Conservation (phyloP, 116 monocot genomes). For the Dioscorea cayenensis region DNA sequence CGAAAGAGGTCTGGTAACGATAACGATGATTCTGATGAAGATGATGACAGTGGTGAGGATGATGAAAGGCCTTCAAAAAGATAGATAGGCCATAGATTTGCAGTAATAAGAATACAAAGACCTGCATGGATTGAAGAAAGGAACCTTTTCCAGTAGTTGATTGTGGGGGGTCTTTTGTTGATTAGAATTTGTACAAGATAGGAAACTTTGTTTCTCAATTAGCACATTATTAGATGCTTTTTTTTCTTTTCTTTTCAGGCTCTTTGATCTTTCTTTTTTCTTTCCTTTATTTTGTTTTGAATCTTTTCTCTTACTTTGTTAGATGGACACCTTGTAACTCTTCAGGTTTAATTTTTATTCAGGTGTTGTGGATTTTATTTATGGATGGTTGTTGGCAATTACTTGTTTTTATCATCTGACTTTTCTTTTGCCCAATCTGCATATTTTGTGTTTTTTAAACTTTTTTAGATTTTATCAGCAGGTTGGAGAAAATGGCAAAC, state of each 20-base stretch:
- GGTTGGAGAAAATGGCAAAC: not conserved
- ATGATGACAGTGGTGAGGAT: constrained; percentile 7
- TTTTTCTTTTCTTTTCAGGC: not conserved
- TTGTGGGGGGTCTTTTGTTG: too few relatives aligned
- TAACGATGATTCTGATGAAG: constrained; percentile 1
- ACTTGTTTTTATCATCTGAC: too few relatives aligned
- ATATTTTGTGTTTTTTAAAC: not conserved
- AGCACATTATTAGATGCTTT: too few relatives aligned
- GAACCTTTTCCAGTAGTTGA: too few relatives aligned
- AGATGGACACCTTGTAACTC: not conserved
- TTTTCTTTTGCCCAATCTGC: too few relatives aligned
- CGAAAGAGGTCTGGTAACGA: constrained; percentile 7
- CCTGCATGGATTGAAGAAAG: too few relatives aligned
- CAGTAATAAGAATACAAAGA: too few relatives aligned
- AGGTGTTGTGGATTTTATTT: too few relatives aligned
- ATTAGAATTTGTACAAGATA: too few relatives aligned
- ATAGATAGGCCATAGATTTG: not conserved
- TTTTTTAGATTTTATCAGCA: not conserved
- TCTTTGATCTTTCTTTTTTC: not conserved
- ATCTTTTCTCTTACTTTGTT: not conserved
- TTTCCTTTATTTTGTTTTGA: not conserved
- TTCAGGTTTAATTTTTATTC: not conserved
- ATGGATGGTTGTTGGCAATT: too few relatives aligned
- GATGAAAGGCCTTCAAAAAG: constrained; percentile 9
- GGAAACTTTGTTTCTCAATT: too few relatives aligned